phyloP scores from a whole-genome alignment of 108 stramenopile genomes.

The Cyclostephanos tholiformis region DNA sequence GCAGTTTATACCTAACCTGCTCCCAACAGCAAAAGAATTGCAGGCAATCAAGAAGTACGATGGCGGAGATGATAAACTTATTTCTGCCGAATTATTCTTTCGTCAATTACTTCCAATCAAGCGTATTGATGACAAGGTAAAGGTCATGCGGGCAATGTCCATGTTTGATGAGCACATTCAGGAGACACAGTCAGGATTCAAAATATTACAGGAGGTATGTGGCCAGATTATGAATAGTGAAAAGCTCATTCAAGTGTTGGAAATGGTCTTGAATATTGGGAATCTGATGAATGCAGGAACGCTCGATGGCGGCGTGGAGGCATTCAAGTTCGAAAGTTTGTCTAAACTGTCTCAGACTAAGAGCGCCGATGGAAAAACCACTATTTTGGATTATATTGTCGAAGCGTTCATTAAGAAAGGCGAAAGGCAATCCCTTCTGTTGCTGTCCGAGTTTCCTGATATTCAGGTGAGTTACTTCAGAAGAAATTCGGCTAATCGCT shows the following conservation, averaged over 20 bases:
- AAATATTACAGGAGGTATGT: slow-evolving; percentile 71
- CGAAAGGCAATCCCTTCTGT: slow-evolving; percentile 59
- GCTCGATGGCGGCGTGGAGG: slow-evolving; percentile 76
- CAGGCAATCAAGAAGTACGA: slow-evolving; percentile 67
- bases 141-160: slow-evolving; percentile 78
- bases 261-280: slow-evolving; percentile 88
- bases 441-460: slow-evolving; percentile 67
- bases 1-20: slow-evolving; percentile 77
- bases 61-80: slow-evolving; percentile 64
- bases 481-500: neutral
- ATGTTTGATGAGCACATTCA: slow-evolving; percentile 66
- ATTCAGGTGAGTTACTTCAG: slow-evolving; percentile 50
- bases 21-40: slow-evolving; percentile 74
- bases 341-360: slow-evolving; percentile 91
- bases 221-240: slow-evolving; percentile 77
- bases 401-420: slow-evolving; percentile 73
- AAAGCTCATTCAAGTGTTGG: slow-evolving; percentile 78
- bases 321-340: slow-evolving; percentile 94
- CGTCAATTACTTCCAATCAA: slow-evolving; percentile 65
- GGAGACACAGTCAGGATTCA: slow-evolving; percentile 58
- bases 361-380: slow-evolving; percentile 91
- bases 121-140: slow-evolving; percentile 76
- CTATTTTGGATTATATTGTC: slow-evolving; percentile 93
- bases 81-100: slow-evolving; percentile 84
- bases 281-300: slow-evolving; percentile 94